phyloP scores from a whole-genome alignment of 371 early-diverging fungal species.

The Mucor lusitanicus region DNA sequence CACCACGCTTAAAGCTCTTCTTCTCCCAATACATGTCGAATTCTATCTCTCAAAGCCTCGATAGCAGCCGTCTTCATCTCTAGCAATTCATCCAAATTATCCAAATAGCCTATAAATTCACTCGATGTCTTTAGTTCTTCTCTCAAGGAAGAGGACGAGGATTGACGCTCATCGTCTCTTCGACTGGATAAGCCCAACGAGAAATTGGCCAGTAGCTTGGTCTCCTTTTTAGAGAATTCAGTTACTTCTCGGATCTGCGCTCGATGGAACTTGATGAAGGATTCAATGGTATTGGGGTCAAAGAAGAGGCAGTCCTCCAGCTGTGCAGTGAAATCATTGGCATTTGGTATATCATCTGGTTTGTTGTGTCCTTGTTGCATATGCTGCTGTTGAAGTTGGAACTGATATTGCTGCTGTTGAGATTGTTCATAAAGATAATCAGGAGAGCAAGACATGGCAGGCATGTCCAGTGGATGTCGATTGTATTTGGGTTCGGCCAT shows the following conservation, averaged over 20 bases:
- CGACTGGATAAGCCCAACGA: conserved; percentile 48
- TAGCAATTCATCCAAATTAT: conserved; percentile 60
- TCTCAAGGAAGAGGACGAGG: conserved; percentile 6
- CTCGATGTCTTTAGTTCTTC: conserved; percentile 28
- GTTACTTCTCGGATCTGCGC: conserved; percentile 79
- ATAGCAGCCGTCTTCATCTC: conserved; percentile 58
- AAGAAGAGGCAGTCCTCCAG: conserved; percentile 27
- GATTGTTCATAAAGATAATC: conserved; percentile 8
- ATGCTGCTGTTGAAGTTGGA: neutral
- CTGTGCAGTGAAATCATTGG: conserved; percentile 16
- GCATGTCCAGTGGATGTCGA: conserved; percentile 8
- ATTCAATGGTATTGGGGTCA: conserved; percentile 55
- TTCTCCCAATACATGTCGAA: conserved; percentile 35
- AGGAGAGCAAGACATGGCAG: conserved; percentile 4
- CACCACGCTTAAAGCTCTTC: conserved; percentile 23
- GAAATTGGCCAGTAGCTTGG: conserved; percentile 77
- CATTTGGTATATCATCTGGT: neutral
- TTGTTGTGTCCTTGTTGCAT: neutral
- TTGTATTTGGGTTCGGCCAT: conserved; percentile 2
- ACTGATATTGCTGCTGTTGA: neutral
- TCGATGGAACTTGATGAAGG: conserved; percentile 79
- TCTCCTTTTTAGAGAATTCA: conserved; percentile 81
- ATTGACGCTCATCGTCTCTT: conserved; percentile 26
- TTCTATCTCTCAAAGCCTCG: conserved; percentile 51
- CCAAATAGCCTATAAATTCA: conserved; percentile 52